Percentiles rank a stretch among this genome's conserved stretches.
phyloP scores from a whole-genome alignment of 495 filamentous ascomycete species.

The Patellaria atrata region DNA sequence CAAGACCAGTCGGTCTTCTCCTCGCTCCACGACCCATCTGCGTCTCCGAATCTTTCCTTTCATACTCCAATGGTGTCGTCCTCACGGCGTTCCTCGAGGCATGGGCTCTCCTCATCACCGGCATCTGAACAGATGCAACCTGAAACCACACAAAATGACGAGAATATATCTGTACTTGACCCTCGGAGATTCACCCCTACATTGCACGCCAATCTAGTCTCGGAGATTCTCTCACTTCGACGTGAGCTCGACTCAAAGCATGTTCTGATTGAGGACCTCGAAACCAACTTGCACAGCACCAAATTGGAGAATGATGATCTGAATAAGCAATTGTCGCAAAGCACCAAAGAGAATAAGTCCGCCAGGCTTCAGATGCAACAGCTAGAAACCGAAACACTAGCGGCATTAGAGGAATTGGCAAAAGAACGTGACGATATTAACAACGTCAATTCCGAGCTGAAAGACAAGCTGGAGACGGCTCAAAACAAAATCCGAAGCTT shows the following conservation, averaged over 20 bases:
- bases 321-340: constrained; percentile 41
- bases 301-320: constrained; percentile 61
- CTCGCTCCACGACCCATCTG: constrained; percentile 40
- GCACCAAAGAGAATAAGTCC: constrained; percentile 59
- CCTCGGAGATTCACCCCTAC: constrained; percentile 89
- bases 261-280: constrained; percentile 68
- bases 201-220: constrained; percentile 84
- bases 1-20: constrained; percentile 20
- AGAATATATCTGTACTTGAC: constrained; percentile 67
- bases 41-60: constrained; percentile 52
- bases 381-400: constrained; percentile 73
- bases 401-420: constrained; percentile 65
- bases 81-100: constrained; percentile 38
- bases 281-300: constrained; percentile 54
- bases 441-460: constrained; percentile 56
- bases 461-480: constrained; percentile 59
- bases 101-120: constrained; percentile 45
- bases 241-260: constrained; percentile 81
- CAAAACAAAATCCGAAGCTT: constrained; percentile 65
- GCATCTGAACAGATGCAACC: constrained; percentile 36
- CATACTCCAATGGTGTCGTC: constrained; percentile 45
- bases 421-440: constrained; percentile 78
- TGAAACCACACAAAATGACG: constrained; percentile 38
- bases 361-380: constrained; percentile 73
- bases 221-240: constrained; percentile 77